Evolutionary conservation across 371 early-diverging fungal species (phyloP), one percentile per base, ranked within the genome.

Genomic region (Mortierella sp.): DNA sequence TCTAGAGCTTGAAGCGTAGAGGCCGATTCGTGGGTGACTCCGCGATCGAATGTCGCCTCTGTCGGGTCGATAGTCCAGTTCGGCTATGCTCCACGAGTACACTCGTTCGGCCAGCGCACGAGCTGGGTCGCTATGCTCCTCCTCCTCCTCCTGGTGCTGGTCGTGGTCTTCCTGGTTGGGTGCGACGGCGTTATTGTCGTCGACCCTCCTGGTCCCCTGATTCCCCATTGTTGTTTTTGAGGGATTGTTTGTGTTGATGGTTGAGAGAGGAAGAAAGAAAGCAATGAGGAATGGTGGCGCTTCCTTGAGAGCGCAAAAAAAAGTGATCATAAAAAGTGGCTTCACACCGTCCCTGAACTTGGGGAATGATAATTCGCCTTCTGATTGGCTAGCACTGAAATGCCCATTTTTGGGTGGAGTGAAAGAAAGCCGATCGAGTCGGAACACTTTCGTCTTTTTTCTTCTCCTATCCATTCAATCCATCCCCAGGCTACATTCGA

Each of bases 61-160:
- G 9, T 68, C 64, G 9, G 81, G 74, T 8, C 72, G 71, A 53
- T 81, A 81, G 37, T 74, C 73, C 4, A 81, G 70, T 9, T 81
- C 81, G 48, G 26, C 22, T 2, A 43, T 71, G 26, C 70, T 69
- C 81, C 81, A 81, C 0, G 67, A 55, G 45, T 74, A 77, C n/a
- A 80, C 77, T 37, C 68, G 76, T 45, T 75, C 71, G 22, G 80
- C 71, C 39, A 79, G 68, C 16, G 52, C 29, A 14, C 70, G 22
- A 6, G 47, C 64, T 29, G 64, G 6, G 40, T 29, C 48, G 39
- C 67, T 61, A 34, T 41, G 48, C 7, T 13, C 39, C 26, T 50
- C 55, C 29, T 37, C 44, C 13, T 52, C n/a, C 8, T 24, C 22
- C 26, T 44, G 39, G 26, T 29, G 29, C 8, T 63, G 65, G 31